Conservation (phyloP, 805 yeast genomes). For the Ascoidea asiatica region DNA sequence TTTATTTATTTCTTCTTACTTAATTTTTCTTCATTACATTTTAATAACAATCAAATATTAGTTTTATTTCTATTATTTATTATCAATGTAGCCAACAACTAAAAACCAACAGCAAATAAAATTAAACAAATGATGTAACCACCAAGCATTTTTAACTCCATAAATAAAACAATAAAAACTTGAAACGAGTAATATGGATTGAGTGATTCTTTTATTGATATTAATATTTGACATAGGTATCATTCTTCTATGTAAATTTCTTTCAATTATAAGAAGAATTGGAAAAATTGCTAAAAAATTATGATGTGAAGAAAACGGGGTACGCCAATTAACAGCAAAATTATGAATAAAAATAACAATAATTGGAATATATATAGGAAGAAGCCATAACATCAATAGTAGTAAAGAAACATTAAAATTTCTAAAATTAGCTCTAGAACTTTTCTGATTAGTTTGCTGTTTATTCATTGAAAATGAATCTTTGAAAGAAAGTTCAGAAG, state of each 20-base stretch:
- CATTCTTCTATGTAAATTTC: constrained; percentile 33
- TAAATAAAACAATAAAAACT: constrained; percentile 50
- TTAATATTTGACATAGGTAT: constrained; percentile 15
- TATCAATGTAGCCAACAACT: too few species aligned
- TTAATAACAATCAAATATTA: too few species aligned
- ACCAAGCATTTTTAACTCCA: constrained; percentile 74
- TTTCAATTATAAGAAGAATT: constrained; percentile 43
- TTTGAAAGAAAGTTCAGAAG: constrained; percentile 1
- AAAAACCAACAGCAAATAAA: constrained; percentile 42
- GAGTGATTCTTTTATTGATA: constrained; percentile 20
- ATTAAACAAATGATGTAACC: constrained; percentile 71
- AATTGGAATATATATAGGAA: constrained; percentile 70
- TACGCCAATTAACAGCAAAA: constrained; percentile 61
- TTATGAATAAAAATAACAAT: constrained; percentile 74
- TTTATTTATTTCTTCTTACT: too few species aligned
- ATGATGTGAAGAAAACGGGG: constrained; percentile 81
- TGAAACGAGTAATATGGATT: constrained; percentile 32
- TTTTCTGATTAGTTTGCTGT: constrained; percentile 7
- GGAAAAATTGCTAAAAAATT: constrained; percentile 70
- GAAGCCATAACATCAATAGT: constrained; percentile 59
- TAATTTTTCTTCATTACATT: too few species aligned
- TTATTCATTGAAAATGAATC: constrained; percentile 10
- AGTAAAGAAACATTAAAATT: constrained; percentile 54
- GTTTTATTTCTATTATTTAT: too few species aligned
- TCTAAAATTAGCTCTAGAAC: constrained; percentile 11